Conservation (phyloP, 108 stramenopile species). For the Stephanodiscus triporus region DNA sequence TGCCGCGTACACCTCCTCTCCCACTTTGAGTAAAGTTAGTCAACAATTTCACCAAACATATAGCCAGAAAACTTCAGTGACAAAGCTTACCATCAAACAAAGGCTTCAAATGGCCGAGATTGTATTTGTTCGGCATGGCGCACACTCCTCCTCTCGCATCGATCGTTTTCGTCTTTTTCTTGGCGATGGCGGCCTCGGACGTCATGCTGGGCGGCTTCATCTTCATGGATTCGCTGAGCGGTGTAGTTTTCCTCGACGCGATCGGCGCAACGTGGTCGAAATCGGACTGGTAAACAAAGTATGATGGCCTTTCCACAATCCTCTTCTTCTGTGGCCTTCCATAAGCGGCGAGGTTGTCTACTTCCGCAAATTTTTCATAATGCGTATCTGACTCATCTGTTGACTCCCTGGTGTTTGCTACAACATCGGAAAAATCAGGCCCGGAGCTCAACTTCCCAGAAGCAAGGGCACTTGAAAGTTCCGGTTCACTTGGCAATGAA, state of each 20-base stretch:
- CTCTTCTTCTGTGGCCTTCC: neutral
- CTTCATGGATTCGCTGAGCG: neutral
- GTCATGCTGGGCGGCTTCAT: neutral
- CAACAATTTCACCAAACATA: no score
- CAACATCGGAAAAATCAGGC: neutral
- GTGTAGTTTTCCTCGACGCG: neutral
- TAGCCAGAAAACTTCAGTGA: no score
- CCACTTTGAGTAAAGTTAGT: neutral
- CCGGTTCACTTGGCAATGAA: neutral
- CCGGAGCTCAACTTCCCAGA: neutral
- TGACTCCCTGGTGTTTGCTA: neutral
- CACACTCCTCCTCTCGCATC: neutral
- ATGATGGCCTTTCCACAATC: neutral
- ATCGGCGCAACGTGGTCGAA: neutral
- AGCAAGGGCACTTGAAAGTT: neutral
- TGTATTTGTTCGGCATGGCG: neutral
- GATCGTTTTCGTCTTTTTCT: neutral
- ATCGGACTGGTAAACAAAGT: neutral
- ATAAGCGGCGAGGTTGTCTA: neutral
- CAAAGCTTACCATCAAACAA: neutral
- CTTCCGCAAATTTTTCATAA: neutral
- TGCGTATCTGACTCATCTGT: neutral
- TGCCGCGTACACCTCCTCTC: neutral
- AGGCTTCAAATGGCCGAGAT: slow-evolving; percentile 7
- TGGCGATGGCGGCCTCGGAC: neutral